Evolutionary conservation across 768 basidiomycete genomes (phyloP).

Genomic region (Hericium erinaceus): DNA sequence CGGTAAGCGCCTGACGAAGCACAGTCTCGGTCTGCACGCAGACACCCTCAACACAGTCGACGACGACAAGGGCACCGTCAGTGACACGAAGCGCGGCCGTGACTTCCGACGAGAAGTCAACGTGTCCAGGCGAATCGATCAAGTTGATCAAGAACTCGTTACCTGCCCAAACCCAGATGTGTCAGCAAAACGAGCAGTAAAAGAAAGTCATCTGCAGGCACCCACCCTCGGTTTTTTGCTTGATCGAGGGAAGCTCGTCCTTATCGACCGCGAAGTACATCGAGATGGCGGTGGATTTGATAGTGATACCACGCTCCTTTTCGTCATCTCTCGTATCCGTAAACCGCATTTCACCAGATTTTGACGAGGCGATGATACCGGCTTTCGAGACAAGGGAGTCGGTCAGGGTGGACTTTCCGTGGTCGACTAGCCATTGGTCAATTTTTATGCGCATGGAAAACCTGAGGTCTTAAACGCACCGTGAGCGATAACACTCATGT

Average conservation of each 20-base stretch:
- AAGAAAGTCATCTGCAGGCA: neutral
- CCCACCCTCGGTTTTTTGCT: slow-evolving; percentile 88
- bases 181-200: slow-evolving; percentile 5
- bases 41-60: slow-evolving; percentile 99
- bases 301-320: slow-evolving; percentile 99
- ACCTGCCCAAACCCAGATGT: slow-evolving; percentile 32
- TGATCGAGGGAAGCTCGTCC: slow-evolving; percentile 77
- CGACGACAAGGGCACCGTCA: slow-evolving; percentile 98
- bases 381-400: slow-evolving; percentile 99
- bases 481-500: slow-evolving; percentile 92
- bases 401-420: slow-evolving; percentile 99
- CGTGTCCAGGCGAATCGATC: slow-evolving; percentile 99
- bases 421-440: slow-evolving; percentile 63
- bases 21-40: slow-evolving; percentile 99
- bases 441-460: slow-evolving; percentile 11
- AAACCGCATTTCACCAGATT: slow-evolving; percentile 95
- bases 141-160: slow-evolving; percentile 99
- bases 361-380: slow-evolving; percentile 92
- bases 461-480: slow-evolving; percentile 39
- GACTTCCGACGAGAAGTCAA: slow-evolving; percentile 99
- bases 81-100: slow-evolving; percentile 99
- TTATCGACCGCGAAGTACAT: slow-evolving; percentile 98
- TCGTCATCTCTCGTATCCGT: slow-evolving; percentile 97
- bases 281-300: slow-evolving; percentile 99
- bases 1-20: slow-evolving; percentile 89